Evolutionary conservation across 2,329 filamentous ascomycete species (phyloP), one percentile per base, ranked within the genome.

Genomic region (Trichoderma endophyticum): DNA sequence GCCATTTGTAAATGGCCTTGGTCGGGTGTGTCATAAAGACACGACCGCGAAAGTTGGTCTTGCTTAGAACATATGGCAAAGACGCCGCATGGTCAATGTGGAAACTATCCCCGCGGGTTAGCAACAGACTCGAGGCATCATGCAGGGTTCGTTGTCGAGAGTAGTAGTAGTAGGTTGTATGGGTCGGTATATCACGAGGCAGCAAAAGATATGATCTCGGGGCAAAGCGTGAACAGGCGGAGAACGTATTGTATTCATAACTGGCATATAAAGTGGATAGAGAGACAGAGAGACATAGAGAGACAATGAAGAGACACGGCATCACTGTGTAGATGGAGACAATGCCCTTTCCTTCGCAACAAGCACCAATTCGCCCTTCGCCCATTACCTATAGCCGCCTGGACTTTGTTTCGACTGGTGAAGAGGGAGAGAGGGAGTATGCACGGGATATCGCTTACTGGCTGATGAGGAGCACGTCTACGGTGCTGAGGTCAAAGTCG

Each of bases 1-100:
- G 90, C 95, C 96, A 98, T 84, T 98, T 98, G 88, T 99, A 99
- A 80, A 99, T 99, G 77, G 96, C 96, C 82, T 99, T 98, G 61
- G 96, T 99, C 2, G 96, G 94, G 85, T 99, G 96, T 66, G 96
- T 99, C 95, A 98, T 99, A 85, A 98, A 98, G 73, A 98, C 95
- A 26, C 95, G 91, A 63, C 96, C 96, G 75, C 93, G 92, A 85
- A 99, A 99, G 82, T 98, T 98, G 48, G 96, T 98, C 85, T 99
- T 99, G 75, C 95, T 93, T 75, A 99, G 88, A 73, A 99, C 96
- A 81, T 98, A 99, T 59, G 96, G 96, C 61, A 99, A 86, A n/a
- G 95, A 97, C 18, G 95, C 95, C n/a, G 96, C 96, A 84, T 99
- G 96, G 80, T 99, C 96, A 80, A 98, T 88, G 82, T 99, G 96